Conservation (phyloP, 495 filamentous ascomycete genomes). For the Bryoglossum gracile region DNA sequence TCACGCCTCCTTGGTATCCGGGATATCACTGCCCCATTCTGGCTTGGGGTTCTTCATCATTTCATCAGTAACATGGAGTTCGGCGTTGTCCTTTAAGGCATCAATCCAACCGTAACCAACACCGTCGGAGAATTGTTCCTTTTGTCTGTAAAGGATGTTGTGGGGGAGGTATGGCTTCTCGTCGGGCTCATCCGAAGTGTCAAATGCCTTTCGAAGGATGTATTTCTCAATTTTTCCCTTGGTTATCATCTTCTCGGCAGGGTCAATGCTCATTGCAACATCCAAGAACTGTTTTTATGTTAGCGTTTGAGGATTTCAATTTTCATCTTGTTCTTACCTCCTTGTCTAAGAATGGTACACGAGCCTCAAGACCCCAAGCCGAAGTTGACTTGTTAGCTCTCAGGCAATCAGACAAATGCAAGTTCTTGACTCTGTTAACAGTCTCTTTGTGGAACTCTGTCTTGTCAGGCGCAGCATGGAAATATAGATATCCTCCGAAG, state of each 20-base stretch:
- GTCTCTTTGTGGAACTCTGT: constrained; percentile 91
- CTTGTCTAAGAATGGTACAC: constrained; percentile 97
- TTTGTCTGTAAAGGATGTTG: constrained; percentile 95
- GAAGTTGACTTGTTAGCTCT: constrained; percentile 98
- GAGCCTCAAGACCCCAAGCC: constrained; percentile 98
- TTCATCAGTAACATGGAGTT: constrained; percentile 83
- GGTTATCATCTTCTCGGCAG: constrained; percentile 89
- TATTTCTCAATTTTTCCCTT: constrained; percentile 92
- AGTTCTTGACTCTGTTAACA: constrained; percentile 84
- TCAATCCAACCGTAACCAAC: constrained; percentile 99
- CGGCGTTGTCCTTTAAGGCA: constrained; percentile 87
- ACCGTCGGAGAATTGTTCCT: constrained; percentile 98
- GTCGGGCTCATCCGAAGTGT: constrained; percentile 77
- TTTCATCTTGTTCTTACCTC: constrained; percentile 36
- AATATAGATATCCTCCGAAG: constrained; percentile 98
- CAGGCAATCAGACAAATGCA: constrained; percentile 91
- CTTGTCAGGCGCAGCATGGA: constrained; percentile 87
- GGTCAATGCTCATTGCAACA: constrained; percentile 84
- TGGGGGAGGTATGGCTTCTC: constrained; percentile 80
- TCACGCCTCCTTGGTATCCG: constrained; percentile 93
- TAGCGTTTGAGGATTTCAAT: constrained; percentile 4
- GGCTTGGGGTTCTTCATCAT: constrained; percentile 95
- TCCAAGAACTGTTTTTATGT: constrained; percentile 65
- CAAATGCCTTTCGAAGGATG: constrained; percentile 94
- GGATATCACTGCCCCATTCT: constrained; percentile 85